Percentiles rank a stretch among this genome's conserved stretches.
Conservation (phyloP, 2,329 filamentous ascomycete species). For the Hyphodiscus sp. region DNA sequence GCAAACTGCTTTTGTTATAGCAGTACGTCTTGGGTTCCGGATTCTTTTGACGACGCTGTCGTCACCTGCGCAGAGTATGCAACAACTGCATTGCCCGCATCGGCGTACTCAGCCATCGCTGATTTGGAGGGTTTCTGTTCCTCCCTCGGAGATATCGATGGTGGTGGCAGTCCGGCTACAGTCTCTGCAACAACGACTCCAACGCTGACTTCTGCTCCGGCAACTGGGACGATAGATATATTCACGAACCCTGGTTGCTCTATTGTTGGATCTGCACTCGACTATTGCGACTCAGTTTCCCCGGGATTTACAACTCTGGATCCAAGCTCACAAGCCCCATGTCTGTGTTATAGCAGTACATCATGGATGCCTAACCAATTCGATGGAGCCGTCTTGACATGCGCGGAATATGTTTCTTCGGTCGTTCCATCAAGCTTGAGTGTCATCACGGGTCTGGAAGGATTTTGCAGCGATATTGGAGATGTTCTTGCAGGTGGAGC, state of each 20-base stretch:
- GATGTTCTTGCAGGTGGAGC: slow-evolving; percentile 5
- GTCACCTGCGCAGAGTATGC: neutral
- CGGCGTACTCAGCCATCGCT: slow-evolving; percentile 17
- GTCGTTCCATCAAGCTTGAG: slow-evolving; percentile 6
- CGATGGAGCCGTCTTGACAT: slow-evolving; percentile 11
- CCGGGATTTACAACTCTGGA: slow-evolving; percentile 8
- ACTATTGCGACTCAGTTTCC: slow-evolving; percentile 10
- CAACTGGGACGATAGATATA: neutral
- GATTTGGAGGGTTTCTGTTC: neutral
- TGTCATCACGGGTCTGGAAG: slow-evolving; percentile 1
- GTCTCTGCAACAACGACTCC: neutral
- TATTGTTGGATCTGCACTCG: neutral
- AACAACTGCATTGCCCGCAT: slow-evolving; percentile 1
- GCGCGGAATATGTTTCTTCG: slow-evolving; percentile 9
- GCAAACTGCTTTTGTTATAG: slow-evolving; percentile 20
- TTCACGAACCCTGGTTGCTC: slow-evolving; percentile 1
- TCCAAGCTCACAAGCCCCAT: slow-evolving; percentile 11
- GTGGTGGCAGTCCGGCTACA: neutral
- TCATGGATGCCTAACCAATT: slow-evolving; percentile 11
- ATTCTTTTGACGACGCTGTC: slow-evolving; percentile 13
- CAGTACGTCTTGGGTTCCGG: slow-evolving; percentile 9
- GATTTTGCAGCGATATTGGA: slow-evolving; percentile 13
- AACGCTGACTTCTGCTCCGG: neutral
- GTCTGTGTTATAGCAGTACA: slow-evolving; percentile 16
- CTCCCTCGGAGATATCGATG: neutral